A percentile compares a stretch with the other conserved stretches of the same genome.
Evolutionary conservation across 495 filamentous ascomycete genomes (phyloP).

Genomic region (Neurospora tetrasperma): DNA sequence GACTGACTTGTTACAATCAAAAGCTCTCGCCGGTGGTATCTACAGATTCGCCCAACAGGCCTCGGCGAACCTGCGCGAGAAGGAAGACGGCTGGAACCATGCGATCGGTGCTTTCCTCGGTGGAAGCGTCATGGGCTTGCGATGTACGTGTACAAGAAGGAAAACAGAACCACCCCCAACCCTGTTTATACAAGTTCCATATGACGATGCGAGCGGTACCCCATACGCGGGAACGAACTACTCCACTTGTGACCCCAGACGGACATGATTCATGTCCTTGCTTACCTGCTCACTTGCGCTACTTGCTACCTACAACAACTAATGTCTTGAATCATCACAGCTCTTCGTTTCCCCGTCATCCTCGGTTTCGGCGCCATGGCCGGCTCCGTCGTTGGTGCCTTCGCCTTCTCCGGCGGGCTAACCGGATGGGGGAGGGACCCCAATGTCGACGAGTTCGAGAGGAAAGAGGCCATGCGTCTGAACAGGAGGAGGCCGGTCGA

Average conservation of each 20-base stretch:
- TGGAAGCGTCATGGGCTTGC: constrained; percentile 30
- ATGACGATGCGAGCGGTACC: not conserved
- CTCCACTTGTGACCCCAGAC: not conserved
- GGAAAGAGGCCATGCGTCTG: constrained; percentile 66
- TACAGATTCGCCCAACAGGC: constrained; percentile 58
- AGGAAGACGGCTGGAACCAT: constrained; percentile 31
- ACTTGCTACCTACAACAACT: constrained; percentile 19
- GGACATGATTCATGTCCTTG: not conserved
- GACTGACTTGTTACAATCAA: constrained; percentile 20
- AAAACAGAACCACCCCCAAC: not conserved
- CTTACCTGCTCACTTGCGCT: not conserved
- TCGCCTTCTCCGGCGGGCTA: constrained; percentile 67
- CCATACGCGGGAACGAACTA: not conserved
- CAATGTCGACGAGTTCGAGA: constrained; percentile 66
- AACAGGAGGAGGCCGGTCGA: constrained; percentile 66
- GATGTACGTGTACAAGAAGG: constrained; percentile 17
- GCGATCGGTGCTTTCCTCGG: constrained; percentile 29
- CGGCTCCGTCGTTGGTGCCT: constrained; percentile 54
- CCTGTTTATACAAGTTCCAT: not conserved
- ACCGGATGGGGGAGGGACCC: constrained; percentile 45
- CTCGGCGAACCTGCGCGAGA: constrained; percentile 36
- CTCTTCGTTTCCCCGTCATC: constrained; percentile 65
- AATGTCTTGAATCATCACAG: constrained; percentile 18
- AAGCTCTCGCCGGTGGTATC: constrained; percentile 64
- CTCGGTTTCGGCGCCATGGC: constrained; percentile 64